Evolutionary conservation across 2,329 filamentous ascomycete species (phyloP).

Genomic region (Periconia digitata): DNA sequence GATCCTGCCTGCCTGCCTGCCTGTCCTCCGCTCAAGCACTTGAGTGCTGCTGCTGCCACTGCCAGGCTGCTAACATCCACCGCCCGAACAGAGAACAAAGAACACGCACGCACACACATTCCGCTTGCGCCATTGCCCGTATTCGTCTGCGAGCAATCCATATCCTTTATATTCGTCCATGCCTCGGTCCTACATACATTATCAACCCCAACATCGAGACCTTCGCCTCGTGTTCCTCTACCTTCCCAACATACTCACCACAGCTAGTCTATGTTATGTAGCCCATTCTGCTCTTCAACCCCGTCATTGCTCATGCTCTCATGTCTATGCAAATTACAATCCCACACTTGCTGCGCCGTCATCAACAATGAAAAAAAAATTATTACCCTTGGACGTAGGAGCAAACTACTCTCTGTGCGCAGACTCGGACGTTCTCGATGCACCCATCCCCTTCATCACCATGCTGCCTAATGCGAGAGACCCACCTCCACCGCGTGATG

Average conservation of each 20-base stretch:
- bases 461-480: constrained; percentile 34
- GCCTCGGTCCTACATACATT: too few relatives aligned
- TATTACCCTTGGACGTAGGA: constrained; percentile 4
- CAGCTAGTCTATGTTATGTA: not conserved
- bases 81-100: too few relatives aligned
- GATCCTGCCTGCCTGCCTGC: too few relatives aligned
- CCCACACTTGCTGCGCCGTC: not conserved
- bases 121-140: too few relatives aligned
- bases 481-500: constrained; percentile 20
- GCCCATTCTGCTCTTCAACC: not conserved
- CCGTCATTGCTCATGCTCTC: not conserved
- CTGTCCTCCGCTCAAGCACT: too few relatives aligned
- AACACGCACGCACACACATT: too few relatives aligned
- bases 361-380: constrained; percentile 3
- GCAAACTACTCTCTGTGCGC: constrained; percentile 19
- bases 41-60: too few relatives aligned
- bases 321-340: not conserved
- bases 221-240: not conserved
- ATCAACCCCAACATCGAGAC: too few relatives aligned
- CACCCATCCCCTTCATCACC: constrained; percentile 25
- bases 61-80: too few relatives aligned
- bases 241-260: not conserved
- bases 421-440: constrained; percentile 20
- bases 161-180: too few relatives aligned
- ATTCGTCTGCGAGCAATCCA: too few relatives aligned